Evolutionary conservation across 331 rosid genomes (phyloP), one percentile per base, ranked within the genome.

Genomic region (Rhamnella rubrinervis): DNA sequence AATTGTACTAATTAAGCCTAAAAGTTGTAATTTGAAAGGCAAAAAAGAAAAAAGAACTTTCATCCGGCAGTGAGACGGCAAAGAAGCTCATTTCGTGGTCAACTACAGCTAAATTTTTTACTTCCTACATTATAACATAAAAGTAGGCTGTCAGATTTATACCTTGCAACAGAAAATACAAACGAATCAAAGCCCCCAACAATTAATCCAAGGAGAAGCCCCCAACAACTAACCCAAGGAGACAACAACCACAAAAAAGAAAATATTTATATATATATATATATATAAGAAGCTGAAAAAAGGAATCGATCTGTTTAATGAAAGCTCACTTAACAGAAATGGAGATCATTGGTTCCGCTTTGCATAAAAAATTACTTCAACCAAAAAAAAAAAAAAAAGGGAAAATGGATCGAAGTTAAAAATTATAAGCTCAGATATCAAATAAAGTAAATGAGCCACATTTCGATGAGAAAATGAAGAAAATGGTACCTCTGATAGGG

Each of bases 401-500:
- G 49, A 44, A 44, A 9, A 9, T 44, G 49, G 49, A 44, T 44
- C 58, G 25, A n/a, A 18, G 20, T 18, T 53, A 10, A 53, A 49
- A 18, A n/a, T 6, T 19, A 10, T 13, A 52, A 55, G 19, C 56
- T 61, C 20, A 13, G 51, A 13, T 38, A 25, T 11, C n/a, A 52
- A 65, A 49, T 17, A 53, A 56, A 31, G 53, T 21, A 55, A 58
- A 35, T 55, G 6, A 46, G n/a, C 6, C 19, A 62, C 51, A 6
- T 14, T 31, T 46, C 35, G 3, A 13, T 9, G 1, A 38, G 7
- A 41, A 53, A 11, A 56, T 0, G 37, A 65, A 13, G 1, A 51
- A 31, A 56, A 25, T 12, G 23, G 18, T 69, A 93, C 98, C 97
- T 93, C 91, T 26, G 92, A 80, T 0, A 93, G 87, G 66, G 96